Conservation (phyloP, 805 yeast genomes). For the Kodamaea sagamina region DNA sequence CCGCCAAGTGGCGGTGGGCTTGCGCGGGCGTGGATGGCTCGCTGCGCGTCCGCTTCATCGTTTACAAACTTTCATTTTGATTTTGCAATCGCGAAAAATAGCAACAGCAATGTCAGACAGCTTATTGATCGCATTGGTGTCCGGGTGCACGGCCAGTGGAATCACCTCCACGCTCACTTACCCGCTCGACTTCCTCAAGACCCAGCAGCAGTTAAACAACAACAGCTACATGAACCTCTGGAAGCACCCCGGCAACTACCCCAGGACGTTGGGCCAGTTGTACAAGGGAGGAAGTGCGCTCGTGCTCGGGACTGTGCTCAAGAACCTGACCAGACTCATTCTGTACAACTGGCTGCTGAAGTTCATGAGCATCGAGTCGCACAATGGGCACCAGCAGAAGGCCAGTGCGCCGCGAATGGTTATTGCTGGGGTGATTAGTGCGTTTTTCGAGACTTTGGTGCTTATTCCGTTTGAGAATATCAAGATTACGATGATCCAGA, state of each 20-base stretch:
- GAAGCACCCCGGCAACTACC: constrained; percentile 35
- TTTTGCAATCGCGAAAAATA: constrained; percentile 1
- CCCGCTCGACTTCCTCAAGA: constrained; percentile 72
- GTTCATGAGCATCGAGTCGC: constrained; percentile 55
- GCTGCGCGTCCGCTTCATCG: constrained; percentile 9
- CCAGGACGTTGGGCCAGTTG: constrained; percentile 35
- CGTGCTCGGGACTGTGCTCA: constrained; percentile 70
- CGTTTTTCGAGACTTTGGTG: constrained; percentile 75
- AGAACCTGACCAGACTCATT: constrained; percentile 71
- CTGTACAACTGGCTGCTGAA: constrained; percentile 75
- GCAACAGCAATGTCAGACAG: constrained; percentile 26
- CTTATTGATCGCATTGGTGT: constrained; percentile 56
- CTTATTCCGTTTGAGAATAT: constrained; percentile 90
- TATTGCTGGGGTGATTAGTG: constrained; percentile 83
- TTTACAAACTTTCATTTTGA: background rate
- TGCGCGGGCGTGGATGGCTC: constrained; percentile 10
- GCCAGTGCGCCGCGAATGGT: constrained; percentile 78
- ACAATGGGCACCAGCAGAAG: constrained; percentile 35
- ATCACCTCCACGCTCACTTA: constrained; percentile 64
- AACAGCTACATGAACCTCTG: constrained; percentile 36
- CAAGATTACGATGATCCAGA: constrained; percentile 78
- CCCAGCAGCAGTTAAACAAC: constrained; percentile 61
- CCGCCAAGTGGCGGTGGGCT: background rate
- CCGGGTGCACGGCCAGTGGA: constrained; percentile 64
- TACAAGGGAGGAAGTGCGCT: constrained; percentile 72